A percentile compares a stretch with the other conserved stretches of the same genome.
Conservation (phyloP, 2,329 filamentous ascomycete species). For the Ophiostoma pallidulum region DNA sequence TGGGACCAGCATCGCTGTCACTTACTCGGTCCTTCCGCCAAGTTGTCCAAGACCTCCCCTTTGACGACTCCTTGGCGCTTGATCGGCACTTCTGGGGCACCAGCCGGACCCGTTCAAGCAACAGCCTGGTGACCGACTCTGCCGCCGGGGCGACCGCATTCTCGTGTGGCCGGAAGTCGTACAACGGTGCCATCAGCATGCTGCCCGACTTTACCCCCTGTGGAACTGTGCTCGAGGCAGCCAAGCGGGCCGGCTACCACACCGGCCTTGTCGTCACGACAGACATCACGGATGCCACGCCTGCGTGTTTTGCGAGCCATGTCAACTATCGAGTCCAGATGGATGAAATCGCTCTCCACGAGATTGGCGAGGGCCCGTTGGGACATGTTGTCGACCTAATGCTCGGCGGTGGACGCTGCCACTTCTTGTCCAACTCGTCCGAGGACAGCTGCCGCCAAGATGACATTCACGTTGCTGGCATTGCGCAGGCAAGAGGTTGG, state of each 20-base stretch:
- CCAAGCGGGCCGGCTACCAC: slow-evolving; percentile 81
- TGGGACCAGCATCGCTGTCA: slow-evolving; percentile 87
- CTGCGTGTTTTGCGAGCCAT: slow-evolving; percentile 88
- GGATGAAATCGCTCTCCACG: slow-evolving; percentile 85
- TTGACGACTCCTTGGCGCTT: slow-evolving; percentile 65
- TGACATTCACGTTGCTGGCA: slow-evolving; percentile 59
- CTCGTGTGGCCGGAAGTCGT: slow-evolving; percentile 84
- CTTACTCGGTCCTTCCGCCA: slow-evolving; percentile 84
- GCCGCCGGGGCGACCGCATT: slow-evolving; percentile 97
- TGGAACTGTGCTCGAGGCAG: slow-evolving; percentile 86
- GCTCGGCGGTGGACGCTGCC: slow-evolving; percentile 85
- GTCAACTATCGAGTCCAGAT: slow-evolving; percentile 71
- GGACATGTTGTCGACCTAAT: slow-evolving; percentile 86
- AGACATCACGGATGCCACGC: slow-evolving; percentile 88
- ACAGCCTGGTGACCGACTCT: slow-evolving; percentile 83
- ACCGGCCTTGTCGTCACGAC: slow-evolving; percentile 95
- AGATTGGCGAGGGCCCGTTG: slow-evolving; percentile 79
- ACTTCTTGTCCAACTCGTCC: slow-evolving; percentile 78
- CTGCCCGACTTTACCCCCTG: slow-evolving; percentile 78
- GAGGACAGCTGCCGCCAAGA: slow-evolving; percentile 75
- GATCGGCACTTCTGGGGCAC: slow-evolving; percentile 87
- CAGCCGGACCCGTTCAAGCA: slow-evolving; percentile 75
- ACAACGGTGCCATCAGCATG: slow-evolving; percentile 92
- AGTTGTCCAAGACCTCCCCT: slow-evolving; percentile 60
- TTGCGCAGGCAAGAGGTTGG: slow-evolving; percentile 71